A percentile compares a stretch with the other conserved stretches of the same genome.
phyloP scores from a whole-genome alignment of 805 yeast species.

The Ogataea nitratoaversa region DNA sequence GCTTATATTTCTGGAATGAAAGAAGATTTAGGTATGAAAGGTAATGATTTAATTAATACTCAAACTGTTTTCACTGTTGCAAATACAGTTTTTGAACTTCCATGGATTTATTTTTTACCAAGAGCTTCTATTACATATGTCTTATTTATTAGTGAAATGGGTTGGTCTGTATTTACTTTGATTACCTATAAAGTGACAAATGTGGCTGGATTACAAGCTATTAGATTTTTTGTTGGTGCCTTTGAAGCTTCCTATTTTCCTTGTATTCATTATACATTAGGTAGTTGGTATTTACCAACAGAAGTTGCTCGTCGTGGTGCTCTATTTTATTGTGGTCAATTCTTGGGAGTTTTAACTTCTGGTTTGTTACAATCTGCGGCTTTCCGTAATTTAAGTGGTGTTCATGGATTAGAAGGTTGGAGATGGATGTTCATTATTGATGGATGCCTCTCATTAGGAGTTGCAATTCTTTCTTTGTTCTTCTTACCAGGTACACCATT shows the following conservation, averaged over 20 bases:
- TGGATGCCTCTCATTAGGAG: constrained; percentile 32
- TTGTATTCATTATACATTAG: constrained; percentile 54
- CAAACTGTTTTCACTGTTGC: constrained; percentile 59
- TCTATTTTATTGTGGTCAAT: constrained; percentile 59
- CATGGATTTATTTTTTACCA: constrained; percentile 55
- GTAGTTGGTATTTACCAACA: constrained; percentile 51
- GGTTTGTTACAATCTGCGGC: constrained; percentile 47
- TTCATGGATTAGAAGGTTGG: constrained; percentile 41
- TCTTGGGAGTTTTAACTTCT: constrained; percentile 53
- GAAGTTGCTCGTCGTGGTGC: constrained; percentile 63
- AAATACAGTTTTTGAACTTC: constrained; percentile 55
- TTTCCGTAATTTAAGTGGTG: constrained; percentile 26
- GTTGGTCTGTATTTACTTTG: constrained; percentile 67
- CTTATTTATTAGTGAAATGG: constrained; percentile 52
- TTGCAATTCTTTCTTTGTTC: constrained; percentile 25
- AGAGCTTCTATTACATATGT: constrained; percentile 51
- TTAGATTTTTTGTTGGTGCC: constrained; percentile 63
- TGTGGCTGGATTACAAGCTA: constrained; percentile 50
- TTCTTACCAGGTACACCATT: constrained; percentile 64
- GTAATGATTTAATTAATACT: constrained; percentile 58
- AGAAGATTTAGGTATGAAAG: constrained; percentile 52
- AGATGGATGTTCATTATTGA: constrained; percentile 54
- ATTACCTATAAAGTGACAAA: constrained; percentile 47
- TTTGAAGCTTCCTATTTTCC: constrained; percentile 67
- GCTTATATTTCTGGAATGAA: constrained; percentile 67